phyloP scores from a whole-genome alignment of 345 rosid species.

The Eucalyptus tenuipes region DNA sequence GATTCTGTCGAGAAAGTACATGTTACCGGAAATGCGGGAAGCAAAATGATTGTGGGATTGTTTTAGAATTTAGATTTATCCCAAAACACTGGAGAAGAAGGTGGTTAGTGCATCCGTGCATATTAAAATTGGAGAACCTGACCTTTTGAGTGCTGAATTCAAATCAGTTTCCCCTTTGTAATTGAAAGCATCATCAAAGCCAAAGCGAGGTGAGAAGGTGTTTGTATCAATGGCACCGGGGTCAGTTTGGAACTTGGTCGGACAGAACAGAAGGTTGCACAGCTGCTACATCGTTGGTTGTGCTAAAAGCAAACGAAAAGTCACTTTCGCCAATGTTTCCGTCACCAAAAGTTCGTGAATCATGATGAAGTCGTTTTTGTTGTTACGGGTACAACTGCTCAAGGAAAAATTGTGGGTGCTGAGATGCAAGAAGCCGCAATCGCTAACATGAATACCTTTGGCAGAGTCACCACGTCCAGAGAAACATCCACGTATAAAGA shows the following conservation, averaged over 20 bases:
- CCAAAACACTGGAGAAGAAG: background rate
- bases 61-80: background rate
- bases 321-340: background rate
- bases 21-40: background rate
- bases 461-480: constrained; percentile 40
- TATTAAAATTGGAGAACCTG: background rate
- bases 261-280: constrained; percentile 29
- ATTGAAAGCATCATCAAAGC: constrained; percentile 46
- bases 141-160: constrained; percentile 22
- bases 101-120: background rate
- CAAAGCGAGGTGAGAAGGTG: constrained; percentile 32
- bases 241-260: constrained; percentile 38
- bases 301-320: constrained; percentile 32
- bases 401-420: constrained; percentile 36
- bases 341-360: background rate
- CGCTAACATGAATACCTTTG: constrained; percentile 25
- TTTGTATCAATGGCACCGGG: constrained; percentile 43
- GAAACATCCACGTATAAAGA: constrained; percentile 33
- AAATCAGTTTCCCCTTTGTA: constrained; percentile 27
- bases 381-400: constrained; percentile 23
- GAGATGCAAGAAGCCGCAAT: constrained; percentile 44
- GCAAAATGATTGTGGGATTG: background rate
- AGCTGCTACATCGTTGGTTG: constrained; percentile 49
- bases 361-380: background rate
- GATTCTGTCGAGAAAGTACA: constrained; percentile 44